Conservation (phyloP, 2,329 filamentous ascomycete genomes). For the Gremmenia infestans region DNA sequence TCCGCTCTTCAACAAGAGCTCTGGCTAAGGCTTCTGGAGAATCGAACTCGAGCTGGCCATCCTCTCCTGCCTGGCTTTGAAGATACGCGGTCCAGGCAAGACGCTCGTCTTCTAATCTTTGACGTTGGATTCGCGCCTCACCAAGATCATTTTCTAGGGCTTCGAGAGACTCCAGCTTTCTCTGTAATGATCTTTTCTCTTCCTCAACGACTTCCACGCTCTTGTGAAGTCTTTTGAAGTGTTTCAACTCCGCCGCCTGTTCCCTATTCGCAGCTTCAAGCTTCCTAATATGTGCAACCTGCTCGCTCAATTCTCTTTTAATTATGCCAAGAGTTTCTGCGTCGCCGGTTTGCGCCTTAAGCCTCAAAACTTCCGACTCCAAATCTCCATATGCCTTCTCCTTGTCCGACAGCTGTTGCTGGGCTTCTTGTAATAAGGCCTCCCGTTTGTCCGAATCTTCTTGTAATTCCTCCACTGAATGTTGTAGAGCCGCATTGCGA, state of each 20-base stretch:
- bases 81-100: conserved; percentile 83
- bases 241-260: conserved; percentile 72
- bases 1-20: conserved; percentile 75
- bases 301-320: conserved; percentile 82
- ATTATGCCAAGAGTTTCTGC: conserved; percentile 80
- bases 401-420: conserved; percentile 50
- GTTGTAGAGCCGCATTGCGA: conserved; percentile 53
- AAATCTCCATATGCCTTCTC: conserved; percentile 68
- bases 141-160: conserved; percentile 69
- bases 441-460: conserved; percentile 38
- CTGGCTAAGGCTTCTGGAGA: conserved; percentile 83
- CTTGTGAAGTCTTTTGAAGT: conserved; percentile 74
- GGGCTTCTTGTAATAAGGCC: conserved; percentile 27
- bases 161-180: conserved; percentile 70
- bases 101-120: conserved; percentile 83
- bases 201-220: conserved; percentile 94
- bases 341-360: conserved; percentile 85
- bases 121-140: conserved; percentile 76
- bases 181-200: conserved; percentile 80
- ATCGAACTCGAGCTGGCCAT: conserved; percentile 68
- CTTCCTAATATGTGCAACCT: conserved; percentile 83
- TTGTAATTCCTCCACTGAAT: conserved; percentile 45
- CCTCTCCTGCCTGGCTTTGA: conserved; percentile 57
- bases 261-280: conserved; percentile 78
- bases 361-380: conserved; percentile 75